Percentiles rank a stretch among this genome's conserved stretches.
These are phyloP conservation scores for Blastobotrys arbuscula DNA, from an alignment of 1,139 yeast genomes.

Conservation along the genomic window DNA sequence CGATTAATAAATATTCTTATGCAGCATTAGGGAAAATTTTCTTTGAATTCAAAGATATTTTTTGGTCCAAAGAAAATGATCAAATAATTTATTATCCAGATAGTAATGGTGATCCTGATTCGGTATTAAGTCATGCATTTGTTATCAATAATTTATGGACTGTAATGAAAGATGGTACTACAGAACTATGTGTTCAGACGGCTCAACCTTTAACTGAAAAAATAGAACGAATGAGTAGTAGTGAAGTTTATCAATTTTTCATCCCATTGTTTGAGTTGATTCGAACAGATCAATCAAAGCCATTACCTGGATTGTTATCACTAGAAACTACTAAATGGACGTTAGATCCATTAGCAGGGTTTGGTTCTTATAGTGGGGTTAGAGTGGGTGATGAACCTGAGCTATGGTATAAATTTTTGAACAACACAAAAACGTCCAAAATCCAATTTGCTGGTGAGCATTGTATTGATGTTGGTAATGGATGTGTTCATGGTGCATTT, in stretches of 20 bases:
- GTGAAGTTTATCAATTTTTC: constrained; percentile 24
- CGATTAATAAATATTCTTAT: constrained; percentile 51
- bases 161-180: constrained; percentile 22
- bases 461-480: constrained; percentile 65
- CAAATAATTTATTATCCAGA: constrained; percentile 25
- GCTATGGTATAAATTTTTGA: constrained; percentile 50
- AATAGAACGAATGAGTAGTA: constrained; percentile 23
- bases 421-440: constrained; percentile 33
- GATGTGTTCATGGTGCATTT: constrained; percentile 84
- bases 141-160: constrained; percentile 24
- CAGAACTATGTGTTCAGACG: constrained; percentile 26
- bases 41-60: constrained; percentile 60
- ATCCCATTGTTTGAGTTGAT: constrained; percentile 23
- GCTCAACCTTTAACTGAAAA: constrained; percentile 23
- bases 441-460: constrained; percentile 83
- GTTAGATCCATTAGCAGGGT: constrained; percentile 52
- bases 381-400: constrained; percentile 50
- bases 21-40: constrained; percentile 75
- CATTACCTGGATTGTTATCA: constrained; percentile 45
- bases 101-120: constrained; percentile 17
- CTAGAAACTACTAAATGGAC: constrained; percentile 65
- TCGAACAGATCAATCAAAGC: constrained; percentile 23
- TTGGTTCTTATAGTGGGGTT: constrained; percentile 70
- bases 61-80: constrained; percentile 57
- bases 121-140: constrained; percentile 23